Conservation (phyloP, 192 early-diverging fungal species). For the Endogone sp. region DNA sequence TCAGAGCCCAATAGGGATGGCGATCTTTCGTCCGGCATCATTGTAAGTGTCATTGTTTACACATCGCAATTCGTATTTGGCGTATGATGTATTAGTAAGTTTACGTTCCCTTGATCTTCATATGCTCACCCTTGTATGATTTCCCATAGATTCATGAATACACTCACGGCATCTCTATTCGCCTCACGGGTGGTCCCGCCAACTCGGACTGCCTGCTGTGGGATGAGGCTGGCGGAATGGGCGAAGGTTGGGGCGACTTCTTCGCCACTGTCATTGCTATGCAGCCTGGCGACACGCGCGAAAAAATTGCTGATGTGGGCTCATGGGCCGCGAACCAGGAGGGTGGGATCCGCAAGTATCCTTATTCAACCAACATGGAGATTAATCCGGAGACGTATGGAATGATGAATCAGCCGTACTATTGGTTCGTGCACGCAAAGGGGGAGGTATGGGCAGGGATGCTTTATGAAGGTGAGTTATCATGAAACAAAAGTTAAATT, state of each 20-base stretch:
- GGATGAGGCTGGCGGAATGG: conserved; percentile 89
- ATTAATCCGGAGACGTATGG: conserved; percentile 82
- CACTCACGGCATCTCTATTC: conserved; percentile 86
- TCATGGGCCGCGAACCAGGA: conserved; percentile 69
- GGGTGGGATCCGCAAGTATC: conserved; percentile 79
- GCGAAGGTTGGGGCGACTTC: conserved; percentile 96
- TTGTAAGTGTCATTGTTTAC: conserved; percentile 42
- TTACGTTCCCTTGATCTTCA: no score
- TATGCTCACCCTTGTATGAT: neutral
- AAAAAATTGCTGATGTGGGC: conserved; percentile 76
- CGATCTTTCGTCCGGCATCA: conserved; percentile 87
- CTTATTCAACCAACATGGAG: conserved; percentile 72
- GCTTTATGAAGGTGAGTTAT: conserved; percentile 70
- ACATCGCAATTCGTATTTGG: no score
- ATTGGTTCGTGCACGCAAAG: conserved; percentile 91
- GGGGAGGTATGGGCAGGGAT: conserved; percentile 92
- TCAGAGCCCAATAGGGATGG: conserved; percentile 74
- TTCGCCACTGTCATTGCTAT: conserved; percentile 80
- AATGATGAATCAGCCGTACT: conserved; percentile 76
- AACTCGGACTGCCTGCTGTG: conserved; percentile 86
- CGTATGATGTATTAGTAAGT: no score
- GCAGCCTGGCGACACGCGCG: conserved; percentile 45
- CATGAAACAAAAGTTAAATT: no score
- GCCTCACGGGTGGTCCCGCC: conserved; percentile 87
- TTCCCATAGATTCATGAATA: conserved; percentile 79